Percentiles rank a stretch among this genome's conserved stretches.
Evolutionary conservation across 306 rosid species (phyloP).

Genomic region (Fagus sylvatica): DNA sequence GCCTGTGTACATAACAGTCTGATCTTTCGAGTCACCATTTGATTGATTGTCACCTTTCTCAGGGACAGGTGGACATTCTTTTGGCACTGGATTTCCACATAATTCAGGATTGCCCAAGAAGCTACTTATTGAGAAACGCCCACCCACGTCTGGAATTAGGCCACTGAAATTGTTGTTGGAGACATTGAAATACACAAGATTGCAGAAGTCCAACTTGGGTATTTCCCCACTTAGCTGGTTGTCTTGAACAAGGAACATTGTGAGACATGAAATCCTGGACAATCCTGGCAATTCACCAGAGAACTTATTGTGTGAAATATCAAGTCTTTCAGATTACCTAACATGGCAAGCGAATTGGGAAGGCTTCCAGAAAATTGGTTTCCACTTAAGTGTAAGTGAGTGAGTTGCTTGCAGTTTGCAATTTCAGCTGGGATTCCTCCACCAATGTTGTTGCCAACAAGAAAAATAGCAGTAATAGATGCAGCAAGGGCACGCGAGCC

Average conservation of each 20-base stretch:
- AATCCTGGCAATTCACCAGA: conserved; percentile 57
- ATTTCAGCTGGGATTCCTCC: conserved; percentile 52
- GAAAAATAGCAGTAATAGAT: conserved; percentile 49
- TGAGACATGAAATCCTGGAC: conserved; percentile 65
- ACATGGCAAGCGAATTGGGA: conserved; percentile 55
- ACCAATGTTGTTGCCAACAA: conserved; percentile 45
- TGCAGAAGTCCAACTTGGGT: conserved; percentile 58
- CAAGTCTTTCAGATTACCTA: conserved; percentile 50
- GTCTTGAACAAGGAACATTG: conserved; percentile 56
- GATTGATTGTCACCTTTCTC: conserved; percentile 19
- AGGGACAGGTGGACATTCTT: conserved; percentile 30
- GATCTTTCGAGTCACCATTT: conserved; percentile 36
- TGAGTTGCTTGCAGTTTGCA: conserved; percentile 55
- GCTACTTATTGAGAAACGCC: conserved; percentile 42
- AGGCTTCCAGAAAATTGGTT: conserved; percentile 60
- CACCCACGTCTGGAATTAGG: conserved; percentile 38
- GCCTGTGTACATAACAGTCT: conserved; percentile 60
- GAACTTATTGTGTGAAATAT: conserved; percentile 55
- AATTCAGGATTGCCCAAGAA: conserved; percentile 62
- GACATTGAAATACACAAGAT: conserved; percentile 48
- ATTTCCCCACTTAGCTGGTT: conserved; percentile 54
- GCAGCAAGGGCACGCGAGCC: conserved; percentile 41
- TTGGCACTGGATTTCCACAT: conserved; percentile 61
- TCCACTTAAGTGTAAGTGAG: conserved; percentile 40
- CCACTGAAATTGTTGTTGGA: conserved; percentile 63